Conservation (phyloP, 2,329 filamentous ascomycete genomes). For the Samsoniella hepiali region DNA sequence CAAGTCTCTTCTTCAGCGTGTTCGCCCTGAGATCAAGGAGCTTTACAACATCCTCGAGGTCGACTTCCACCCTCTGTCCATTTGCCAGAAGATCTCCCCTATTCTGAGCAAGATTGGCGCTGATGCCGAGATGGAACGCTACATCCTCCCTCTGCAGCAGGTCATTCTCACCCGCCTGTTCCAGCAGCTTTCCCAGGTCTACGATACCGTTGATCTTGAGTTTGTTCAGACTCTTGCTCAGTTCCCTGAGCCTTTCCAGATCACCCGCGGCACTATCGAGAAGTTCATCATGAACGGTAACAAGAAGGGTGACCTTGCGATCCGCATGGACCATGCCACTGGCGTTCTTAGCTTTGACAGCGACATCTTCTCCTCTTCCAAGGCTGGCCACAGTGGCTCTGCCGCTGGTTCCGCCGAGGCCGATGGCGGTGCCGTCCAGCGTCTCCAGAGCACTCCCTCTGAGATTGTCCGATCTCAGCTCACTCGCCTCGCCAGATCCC, state of each 20-base stretch:
- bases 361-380: slow-evolving; percentile 96
- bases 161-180: slow-evolving; percentile 97
- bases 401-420: slow-evolving; percentile 82
- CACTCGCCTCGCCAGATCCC: slow-evolving; percentile 82
- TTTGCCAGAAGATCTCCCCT: slow-evolving; percentile 98
- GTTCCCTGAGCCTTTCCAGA: slow-evolving; percentile 96
- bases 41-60: slow-evolving; percentile 99
- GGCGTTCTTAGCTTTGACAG: slow-evolving; percentile 96
- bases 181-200: slow-evolving; percentile 98
- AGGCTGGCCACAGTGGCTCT: slow-evolving; percentile 83
- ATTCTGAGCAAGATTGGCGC: slow-evolving; percentile 91
- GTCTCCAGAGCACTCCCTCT: slow-evolving; percentile 93
- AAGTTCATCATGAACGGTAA: slow-evolving; percentile 99
- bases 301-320: slow-evolving; percentile 97
- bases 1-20: slow-evolving; percentile 91
- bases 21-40: slow-evolving; percentile 89
- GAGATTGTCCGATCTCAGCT: slow-evolving; percentile 97
- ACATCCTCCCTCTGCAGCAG: slow-evolving; percentile 92
- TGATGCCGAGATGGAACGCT: slow-evolving; percentile 95
- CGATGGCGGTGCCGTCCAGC: slow-evolving; percentile 82
- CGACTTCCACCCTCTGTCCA: slow-evolving; percentile 97
- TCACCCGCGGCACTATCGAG: slow-evolving; percentile 85
- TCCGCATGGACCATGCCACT: slow-evolving; percentile 93
- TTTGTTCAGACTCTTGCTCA: slow-evolving; percentile 92
- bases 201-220: slow-evolving; percentile 91